Base-by-base conservation (phyloP, 192 early-diverging fungal genomes). In the Backusella liffmaniae region DNA sequence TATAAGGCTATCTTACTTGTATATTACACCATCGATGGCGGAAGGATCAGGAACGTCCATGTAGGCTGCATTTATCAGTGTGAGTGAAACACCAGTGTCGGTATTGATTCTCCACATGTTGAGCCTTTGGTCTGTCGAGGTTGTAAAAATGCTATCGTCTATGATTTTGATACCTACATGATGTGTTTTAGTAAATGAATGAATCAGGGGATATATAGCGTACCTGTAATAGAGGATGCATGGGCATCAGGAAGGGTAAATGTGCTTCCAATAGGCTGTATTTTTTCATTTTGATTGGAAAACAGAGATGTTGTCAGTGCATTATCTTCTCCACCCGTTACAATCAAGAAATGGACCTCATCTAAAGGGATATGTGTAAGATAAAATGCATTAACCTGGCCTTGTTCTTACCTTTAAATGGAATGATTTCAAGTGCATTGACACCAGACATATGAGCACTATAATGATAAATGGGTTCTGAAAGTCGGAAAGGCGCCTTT, bases 301-400 rank as follows among this genome's bases (percentile, higher is more conserved):
- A 65, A 70, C 53, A 70, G 34, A 13, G 66, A 42, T 39, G 79
- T 77, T 23, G 79, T 71, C 18, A 94, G 37, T 0, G 86, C 82
- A 79, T 93, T 92, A 77, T 96, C 93, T 62, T 96, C 95, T 4
- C 95, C 95, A 16, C 93, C 94, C n/a, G 87, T 90, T 5, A 86
- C 87, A 3, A 93, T 53, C 46, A 91, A 21, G 15, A 80, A 49
- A 4, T 53, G 53, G 12, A 39, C 21, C 1, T 41, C 69, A 5
- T 26, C 79, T 23, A 42, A 23, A 23, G 0, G 16, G 16, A 30
- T 18, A 12, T 2, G 4, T 29, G 3, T 12, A 15, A 65, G 23
- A 29, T 30, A 26, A 59, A 59, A 18, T 8, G 29, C 1, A 36
- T 10, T 9, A 18, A 18, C 9, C 37, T n/a, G 16, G 4, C 6